A percentile compares a stretch with the other conserved stretches of the same genome.
Evolutionary conservation across 1,284 basidiomycete species (phyloP).

Genomic region (Cutaneotrichosporon curvatum): DNA sequence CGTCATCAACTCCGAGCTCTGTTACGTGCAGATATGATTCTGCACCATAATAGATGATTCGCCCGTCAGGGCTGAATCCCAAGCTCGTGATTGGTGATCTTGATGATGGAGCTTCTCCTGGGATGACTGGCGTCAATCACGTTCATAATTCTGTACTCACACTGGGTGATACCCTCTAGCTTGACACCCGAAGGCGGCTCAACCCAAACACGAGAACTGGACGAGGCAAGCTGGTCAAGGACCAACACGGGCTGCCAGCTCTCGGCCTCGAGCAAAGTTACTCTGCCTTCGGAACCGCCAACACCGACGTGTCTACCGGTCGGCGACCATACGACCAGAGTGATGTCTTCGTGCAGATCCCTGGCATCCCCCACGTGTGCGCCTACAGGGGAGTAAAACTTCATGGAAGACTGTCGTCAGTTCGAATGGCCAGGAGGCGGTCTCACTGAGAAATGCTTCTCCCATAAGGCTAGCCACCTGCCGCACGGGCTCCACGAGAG

Average conservation of each 20-base stretch:
- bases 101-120: too few species aligned
- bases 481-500: conserved; percentile 75
- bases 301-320: conserved; percentile 6
- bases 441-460: conserved; percentile 67
- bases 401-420: conserved; percentile 63
- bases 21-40: background rate
- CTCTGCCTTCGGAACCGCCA: conserved; percentile 4
- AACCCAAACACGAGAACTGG: background rate
- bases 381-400: conserved; percentile 67
- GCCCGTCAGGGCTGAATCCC: conserved; percentile 69
- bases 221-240: background rate
- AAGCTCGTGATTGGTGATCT: conserved; percentile 48
- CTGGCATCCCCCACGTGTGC: conserved; percentile 50
- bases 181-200: background rate
- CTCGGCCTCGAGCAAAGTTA: conserved; percentile 11
- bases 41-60: conserved; percentile 51
- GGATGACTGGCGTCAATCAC: background rate
- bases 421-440: too few species aligned
- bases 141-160: background rate
- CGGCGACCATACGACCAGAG: conserved; percentile 67
- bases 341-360: too few species aligned
- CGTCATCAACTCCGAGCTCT: background rate
- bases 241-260: conserved; percentile 6
- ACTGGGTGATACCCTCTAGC: conserved; percentile 1
- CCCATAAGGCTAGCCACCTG: conserved; percentile 72